Conservation (phyloP, 108 stramenopile genomes). For the Skeletonema menzelii region DNA sequence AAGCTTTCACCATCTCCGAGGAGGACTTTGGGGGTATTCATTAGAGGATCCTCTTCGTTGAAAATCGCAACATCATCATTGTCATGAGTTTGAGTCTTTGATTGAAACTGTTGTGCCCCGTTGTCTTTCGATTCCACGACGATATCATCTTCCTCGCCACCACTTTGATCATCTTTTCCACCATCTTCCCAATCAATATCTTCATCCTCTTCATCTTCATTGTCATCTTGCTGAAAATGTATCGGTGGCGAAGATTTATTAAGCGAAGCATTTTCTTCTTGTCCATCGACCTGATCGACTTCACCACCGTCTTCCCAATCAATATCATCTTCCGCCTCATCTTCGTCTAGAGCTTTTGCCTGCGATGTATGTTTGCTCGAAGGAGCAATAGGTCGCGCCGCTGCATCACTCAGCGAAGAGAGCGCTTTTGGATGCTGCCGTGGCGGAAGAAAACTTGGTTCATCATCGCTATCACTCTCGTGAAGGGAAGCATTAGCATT, state of each 20-base stretch:
- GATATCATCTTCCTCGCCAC: slow-evolving; percentile 17
- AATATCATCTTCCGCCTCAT: slow-evolving; percentile 46
- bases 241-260: not conserved
- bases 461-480: slow-evolving; percentile 46
- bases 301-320: slow-evolving; percentile 64
- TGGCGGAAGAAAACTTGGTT: not conserved
- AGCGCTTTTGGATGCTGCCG: not conserved
- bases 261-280: not conserved
- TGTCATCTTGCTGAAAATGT: slow-evolving; percentile 1
- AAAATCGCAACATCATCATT: not conserved
- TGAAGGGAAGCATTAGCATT: slow-evolving; percentile 37
- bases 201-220: slow-evolving; percentile 22
- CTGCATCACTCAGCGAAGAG: not conserved
- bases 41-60: not conserved
- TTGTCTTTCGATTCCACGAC: not conserved
- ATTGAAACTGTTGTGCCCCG: not conserved
- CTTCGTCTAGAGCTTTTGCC: not conserved
- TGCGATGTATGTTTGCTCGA: not conserved
- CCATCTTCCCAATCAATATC: slow-evolving; percentile 38
- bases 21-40: not conserved
- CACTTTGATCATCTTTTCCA: slow-evolving; percentile 16
- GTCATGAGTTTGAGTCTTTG: not conserved
- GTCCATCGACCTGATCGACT: not conserved
- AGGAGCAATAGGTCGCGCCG: not conserved
- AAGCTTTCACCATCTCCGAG: not conserved